A percentile compares a stretch with the other conserved stretches of the same genome.
These are phyloP conservation scores for Exsudoporus floridanus DNA, from an alignment of 1,284 basidiomycete genomes.

Conservation along the genomic window DNA sequence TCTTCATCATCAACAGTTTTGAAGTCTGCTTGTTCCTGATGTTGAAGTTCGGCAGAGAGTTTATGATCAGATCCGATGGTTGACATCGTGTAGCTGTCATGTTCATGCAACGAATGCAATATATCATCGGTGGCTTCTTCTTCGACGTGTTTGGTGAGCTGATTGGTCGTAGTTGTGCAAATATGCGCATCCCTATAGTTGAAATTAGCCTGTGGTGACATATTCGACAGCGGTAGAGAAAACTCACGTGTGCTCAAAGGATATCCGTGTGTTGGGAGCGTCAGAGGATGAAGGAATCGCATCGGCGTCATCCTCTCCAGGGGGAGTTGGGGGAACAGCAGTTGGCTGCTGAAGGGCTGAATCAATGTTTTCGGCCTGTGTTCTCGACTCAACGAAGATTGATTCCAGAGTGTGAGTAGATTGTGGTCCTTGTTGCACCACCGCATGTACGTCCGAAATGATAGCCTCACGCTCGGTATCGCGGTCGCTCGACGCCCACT, in stretches of 20 bases:
- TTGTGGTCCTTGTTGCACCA: neutral
- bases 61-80: neutral
- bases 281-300: neutral
- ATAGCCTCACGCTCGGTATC: neutral
- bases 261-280: neutral
- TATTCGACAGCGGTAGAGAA: neutral
- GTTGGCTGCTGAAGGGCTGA: neutral
- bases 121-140: neutral
- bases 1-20: no score
- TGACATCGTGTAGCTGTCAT: neutral
- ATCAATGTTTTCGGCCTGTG: neutral
- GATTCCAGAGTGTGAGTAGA: neutral
- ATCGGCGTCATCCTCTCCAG: neutral
- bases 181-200: slow-evolving; percentile 1
- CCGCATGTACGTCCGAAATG: neutral
- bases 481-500: neutral
- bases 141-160: neutral
- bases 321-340: no score
- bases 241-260: slow-evolving; percentile 1
- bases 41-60: no score
- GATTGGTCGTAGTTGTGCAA: no score
- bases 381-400: neutral
- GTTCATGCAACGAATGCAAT: neutral
- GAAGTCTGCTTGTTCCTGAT: no score
- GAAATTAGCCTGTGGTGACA: neutral